Conservation (phyloP, 192 early-diverging fungal genomes). For the Coemansia sp. region DNA sequence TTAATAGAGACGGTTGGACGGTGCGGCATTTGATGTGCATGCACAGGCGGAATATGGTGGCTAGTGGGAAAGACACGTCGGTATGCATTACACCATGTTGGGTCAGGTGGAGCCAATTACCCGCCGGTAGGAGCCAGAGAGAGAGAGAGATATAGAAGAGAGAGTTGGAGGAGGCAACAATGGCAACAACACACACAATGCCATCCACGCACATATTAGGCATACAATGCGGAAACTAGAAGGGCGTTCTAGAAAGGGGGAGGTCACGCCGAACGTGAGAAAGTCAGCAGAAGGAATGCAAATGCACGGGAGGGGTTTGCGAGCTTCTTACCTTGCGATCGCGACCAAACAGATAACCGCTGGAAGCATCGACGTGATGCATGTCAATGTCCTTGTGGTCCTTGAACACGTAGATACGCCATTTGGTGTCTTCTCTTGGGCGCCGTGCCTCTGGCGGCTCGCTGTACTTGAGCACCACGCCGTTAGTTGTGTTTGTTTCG, state of each 20-base stretch:
- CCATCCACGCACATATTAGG: no score
- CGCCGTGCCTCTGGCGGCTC: conserved; percentile 89
- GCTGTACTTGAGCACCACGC: conserved; percentile 85
- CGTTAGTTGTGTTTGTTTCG: conserved; percentile 86
- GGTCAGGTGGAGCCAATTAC: no score
- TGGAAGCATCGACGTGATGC: conserved; percentile 81
- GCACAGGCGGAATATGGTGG: background rate
- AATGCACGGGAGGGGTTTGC: background rate
- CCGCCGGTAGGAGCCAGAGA: no score
- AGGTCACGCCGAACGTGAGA: conserved; percentile 10
- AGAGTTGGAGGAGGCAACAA: no score
- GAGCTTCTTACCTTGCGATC: conserved; percentile 65
- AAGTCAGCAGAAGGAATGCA: background rate
- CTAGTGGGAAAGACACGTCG: no score
- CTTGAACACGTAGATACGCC: conserved; percentile 94
- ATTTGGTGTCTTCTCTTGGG: conserved; percentile 60
- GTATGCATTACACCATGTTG: no score
- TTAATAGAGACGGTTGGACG: background rate
- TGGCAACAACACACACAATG: no score
- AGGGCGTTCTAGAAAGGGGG: background rate
- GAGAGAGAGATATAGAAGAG: no score
- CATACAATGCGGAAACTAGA: background rate
- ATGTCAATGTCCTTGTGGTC: conserved; percentile 85
- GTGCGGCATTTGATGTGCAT: background rate
- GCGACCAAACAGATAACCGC: conserved; percentile 83